Evolutionary conservation across 257 asterid species (phyloP).

Genomic region (Perilla frutescens): DNA sequence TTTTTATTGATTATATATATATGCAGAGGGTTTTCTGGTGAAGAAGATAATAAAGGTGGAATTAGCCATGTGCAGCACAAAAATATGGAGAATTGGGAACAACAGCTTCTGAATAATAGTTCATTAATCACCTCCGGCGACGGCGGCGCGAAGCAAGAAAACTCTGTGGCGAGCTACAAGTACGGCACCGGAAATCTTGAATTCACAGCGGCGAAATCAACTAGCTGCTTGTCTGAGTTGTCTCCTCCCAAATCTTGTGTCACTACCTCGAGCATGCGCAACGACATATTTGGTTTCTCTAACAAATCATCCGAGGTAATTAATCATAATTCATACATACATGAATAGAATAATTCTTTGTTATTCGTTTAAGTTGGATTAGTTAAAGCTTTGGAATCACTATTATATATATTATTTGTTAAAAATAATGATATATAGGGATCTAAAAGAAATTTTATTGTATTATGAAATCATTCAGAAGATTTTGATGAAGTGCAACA

Average conservation of each 20-base stretch:
- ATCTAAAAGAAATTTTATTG: no score
- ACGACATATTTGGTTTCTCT: not conserved
- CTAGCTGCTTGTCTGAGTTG: not conserved
- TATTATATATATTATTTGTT: no score
- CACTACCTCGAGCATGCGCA: slow-evolving; percentile 1
- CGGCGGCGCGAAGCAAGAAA: not conserved
- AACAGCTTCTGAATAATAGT: slow-evolving; percentile 45
- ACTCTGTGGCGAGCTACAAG: not conserved
- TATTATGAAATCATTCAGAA: not conserved
- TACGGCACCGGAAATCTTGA: slow-evolving; percentile 1
- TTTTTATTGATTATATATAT: not conserved
- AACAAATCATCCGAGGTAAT: slow-evolving; percentile 24
- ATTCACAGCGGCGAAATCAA: slow-evolving; percentile 14
- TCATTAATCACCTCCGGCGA: not conserved
- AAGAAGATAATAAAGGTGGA: slow-evolving; percentile 48
- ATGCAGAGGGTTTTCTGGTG: slow-evolving; percentile 65
- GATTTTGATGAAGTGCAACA: slow-evolving; percentile 54
- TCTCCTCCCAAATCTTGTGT: slow-evolving; percentile 19
- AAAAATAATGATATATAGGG: no score
- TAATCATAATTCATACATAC: not conserved
- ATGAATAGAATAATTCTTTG: no score
- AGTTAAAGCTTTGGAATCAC: no score
- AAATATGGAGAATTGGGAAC: slow-evolving; percentile 63
- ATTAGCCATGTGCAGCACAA: slow-evolving; percentile 44
- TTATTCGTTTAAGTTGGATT: not conserved